Conservation (phyloP, 2,329 filamentous ascomycete species). For the Neoscytalidium dimidiatum region DNA sequence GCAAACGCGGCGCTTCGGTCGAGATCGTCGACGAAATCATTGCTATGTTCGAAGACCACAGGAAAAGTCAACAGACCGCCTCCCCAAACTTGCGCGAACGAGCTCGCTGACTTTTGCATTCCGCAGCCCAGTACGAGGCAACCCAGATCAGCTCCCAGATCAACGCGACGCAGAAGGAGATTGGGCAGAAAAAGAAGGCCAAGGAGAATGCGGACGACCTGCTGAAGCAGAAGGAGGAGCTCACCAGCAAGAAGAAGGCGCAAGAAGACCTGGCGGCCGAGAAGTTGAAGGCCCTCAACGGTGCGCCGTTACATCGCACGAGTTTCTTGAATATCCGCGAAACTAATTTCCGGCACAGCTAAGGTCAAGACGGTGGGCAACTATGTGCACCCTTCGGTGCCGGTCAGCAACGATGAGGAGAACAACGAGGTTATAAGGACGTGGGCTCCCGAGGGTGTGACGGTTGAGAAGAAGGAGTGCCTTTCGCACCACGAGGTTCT, state of each 20-base stretch:
- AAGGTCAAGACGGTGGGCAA: conserved; percentile 88
- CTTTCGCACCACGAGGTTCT: conserved; percentile 97
- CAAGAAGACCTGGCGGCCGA: conserved; percentile 72
- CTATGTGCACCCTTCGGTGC: conserved; percentile 86
- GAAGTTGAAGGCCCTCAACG: conserved; percentile 73
- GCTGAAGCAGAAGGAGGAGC: conserved; percentile 72
- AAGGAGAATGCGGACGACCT: conserved; percentile 87
- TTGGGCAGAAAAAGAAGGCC: conserved; percentile 89
- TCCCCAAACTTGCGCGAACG: neutral
- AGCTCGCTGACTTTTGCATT: neutral
- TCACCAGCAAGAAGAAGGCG: conserved; percentile 81
- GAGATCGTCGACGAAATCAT: conserved; percentile 91
- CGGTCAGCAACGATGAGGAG: conserved; percentile 82
- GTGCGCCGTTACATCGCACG: neutral
- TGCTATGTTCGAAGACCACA: conserved; percentile 80
- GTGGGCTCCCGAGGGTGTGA: conserved; percentile 78
- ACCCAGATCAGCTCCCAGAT: conserved; percentile 82
- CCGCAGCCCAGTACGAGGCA: conserved; percentile 69
- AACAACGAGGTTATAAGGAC: conserved; percentile 76
- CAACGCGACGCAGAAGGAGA: conserved; percentile 87
- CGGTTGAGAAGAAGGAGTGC: conserved; percentile 71
- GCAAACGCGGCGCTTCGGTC: conserved; percentile 75
- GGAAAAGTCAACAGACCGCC: conserved; percentile 60
- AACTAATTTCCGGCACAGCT: conserved; percentile 26
- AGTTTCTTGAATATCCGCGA: neutral